phyloP scores from a whole-genome alignment of 2,329 filamentous ascomycete species.

The Botryotinia globosa region DNA sequence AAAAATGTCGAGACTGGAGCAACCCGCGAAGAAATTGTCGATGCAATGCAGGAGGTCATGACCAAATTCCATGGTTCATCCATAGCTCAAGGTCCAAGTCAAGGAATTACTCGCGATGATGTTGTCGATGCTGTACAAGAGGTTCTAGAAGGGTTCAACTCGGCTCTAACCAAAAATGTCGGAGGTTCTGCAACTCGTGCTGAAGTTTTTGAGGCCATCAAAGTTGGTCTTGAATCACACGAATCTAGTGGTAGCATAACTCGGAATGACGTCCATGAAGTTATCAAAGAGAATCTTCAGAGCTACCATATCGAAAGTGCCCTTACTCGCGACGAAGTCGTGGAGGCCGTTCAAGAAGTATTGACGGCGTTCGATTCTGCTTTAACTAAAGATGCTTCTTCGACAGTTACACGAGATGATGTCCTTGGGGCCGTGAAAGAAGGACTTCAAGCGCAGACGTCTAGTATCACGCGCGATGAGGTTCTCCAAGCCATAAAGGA shows the following conservation, averaged over 20 bases:
- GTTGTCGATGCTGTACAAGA: constrained; percentile 51
- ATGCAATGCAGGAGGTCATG: constrained; percentile 83
- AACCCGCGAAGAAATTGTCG: constrained; percentile 15
- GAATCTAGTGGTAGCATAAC: constrained; percentile 60
- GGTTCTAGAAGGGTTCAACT: constrained; percentile 40
- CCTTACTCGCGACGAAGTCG: constrained; percentile 77
- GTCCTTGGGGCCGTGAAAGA: constrained; percentile 80
- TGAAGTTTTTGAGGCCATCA: constrained; percentile 79
- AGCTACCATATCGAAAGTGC: constrained; percentile 65
- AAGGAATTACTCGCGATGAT: constrained; percentile 60
- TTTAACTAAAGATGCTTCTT: constrained; percentile 57
- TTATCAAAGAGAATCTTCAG: constrained; percentile 65
- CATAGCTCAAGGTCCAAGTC: constrained; percentile 73
- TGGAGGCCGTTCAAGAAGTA: constrained; percentile 80
- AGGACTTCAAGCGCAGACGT: constrained; percentile 72
- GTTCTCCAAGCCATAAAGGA: constrained; percentile 63
- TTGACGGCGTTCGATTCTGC: constrained; percentile 81
- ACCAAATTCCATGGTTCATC: constrained; percentile 77
- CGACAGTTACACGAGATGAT: constrained; percentile 73
- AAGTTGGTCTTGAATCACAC: constrained; percentile 76
- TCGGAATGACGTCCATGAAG: constrained; percentile 79
- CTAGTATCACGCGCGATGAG: constrained; percentile 52
- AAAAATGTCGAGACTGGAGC: constrained; percentile 45
- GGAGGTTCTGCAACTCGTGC: constrained; percentile 64
- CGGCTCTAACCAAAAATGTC: constrained; percentile 44